Conservation (phyloP, 805 yeast genomes). For the Priceomyces castillae region DNA sequence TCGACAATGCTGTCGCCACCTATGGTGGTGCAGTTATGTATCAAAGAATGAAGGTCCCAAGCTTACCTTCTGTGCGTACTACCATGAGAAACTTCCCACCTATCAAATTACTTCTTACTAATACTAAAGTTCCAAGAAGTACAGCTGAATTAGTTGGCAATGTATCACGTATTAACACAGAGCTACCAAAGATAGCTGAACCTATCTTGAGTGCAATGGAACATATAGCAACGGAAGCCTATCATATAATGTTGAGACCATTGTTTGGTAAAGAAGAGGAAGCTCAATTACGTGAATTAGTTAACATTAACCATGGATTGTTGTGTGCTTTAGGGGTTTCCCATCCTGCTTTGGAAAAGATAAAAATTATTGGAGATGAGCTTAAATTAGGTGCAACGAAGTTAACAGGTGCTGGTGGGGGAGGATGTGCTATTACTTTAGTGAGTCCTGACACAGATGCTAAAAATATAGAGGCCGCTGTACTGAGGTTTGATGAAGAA, state of each 20-base stretch:
- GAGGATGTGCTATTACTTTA: constrained; percentile 95
- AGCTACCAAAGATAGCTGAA: constrained; percentile 53
- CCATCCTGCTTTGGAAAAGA: constrained; percentile 83
- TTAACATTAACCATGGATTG: constrained; percentile 83
- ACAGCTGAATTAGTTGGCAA: constrained; percentile 80
- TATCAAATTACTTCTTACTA: constrained; percentile 70
- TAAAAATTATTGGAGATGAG: constrained; percentile 64
- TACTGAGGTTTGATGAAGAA: constrained; percentile 32
- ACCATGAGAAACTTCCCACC: constrained; percentile 73
- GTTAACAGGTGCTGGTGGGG: constrained; percentile 98
- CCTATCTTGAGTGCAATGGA: constrained; percentile 76
- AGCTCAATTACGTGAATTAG: constrained; percentile 52
- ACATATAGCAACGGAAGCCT: constrained; percentile 68
- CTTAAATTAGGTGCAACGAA: constrained; percentile 79
- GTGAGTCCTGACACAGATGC: constrained; percentile 46
- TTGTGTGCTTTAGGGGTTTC: constrained; percentile 85
- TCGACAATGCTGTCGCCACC: constrained; percentile 94
- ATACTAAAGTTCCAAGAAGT: constrained; percentile 83
- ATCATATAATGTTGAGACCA: constrained; percentile 57
- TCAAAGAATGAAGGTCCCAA: constrained; percentile 57
- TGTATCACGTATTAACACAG: constrained; percentile 56
- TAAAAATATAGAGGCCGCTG: constrained; percentile 34
- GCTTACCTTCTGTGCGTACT: constrained; percentile 58
- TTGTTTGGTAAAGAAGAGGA: constrained; percentile 41
- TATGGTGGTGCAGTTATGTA: constrained; percentile 94